Percentiles rank a stretch among this genome's conserved stretches.
These are phyloP conservation scores for Aspergillus awamori DNA, from an alignment of 2,329 filamentous ascomycete genomes.

Conservation along the genomic window DNA sequence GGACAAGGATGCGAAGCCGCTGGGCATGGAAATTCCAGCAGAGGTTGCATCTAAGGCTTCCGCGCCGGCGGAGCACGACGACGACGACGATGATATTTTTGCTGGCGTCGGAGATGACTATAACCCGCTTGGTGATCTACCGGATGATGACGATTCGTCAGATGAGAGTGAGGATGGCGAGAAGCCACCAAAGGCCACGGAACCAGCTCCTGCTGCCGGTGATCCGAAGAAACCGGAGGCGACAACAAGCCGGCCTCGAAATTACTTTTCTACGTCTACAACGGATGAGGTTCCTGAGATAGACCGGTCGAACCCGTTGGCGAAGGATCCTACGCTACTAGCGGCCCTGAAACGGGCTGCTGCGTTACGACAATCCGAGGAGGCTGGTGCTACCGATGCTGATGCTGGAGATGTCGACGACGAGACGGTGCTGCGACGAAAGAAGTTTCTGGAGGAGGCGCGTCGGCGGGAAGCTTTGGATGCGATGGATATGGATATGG, in stretches of 20 bases:
- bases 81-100: slow-evolving; percentile 66
- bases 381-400: slow-evolving; percentile 36
- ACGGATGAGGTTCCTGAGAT: slow-evolving; percentile 56
- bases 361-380: slow-evolving; percentile 53
- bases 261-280: slow-evolving; percentile 48
- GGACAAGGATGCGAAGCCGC: slow-evolving; percentile 50
- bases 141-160: slow-evolving; percentile 50
- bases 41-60: slow-evolving; percentile 42
- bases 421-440: slow-evolving; percentile 68
- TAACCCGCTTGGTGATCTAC: slow-evolving; percentile 59
- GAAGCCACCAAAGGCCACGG: slow-evolving; percentile 8
- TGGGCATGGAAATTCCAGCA: slow-evolving; percentile 55
- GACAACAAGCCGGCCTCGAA: slow-evolving; percentile 44
- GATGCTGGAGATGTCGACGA: slow-evolving; percentile 54
- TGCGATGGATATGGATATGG: slow-evolving; percentile 88
- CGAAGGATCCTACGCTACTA: slow-evolving; percentile 75
- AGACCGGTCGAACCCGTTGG: slow-evolving; percentile 46
- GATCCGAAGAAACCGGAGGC: slow-evolving; percentile 17
- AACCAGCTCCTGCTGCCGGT: slow-evolving; percentile 10
- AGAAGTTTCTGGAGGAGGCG: slow-evolving; percentile 70
- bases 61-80: slow-evolving; percentile 40
- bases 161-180: slow-evolving; percentile 39
- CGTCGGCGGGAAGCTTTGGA: slow-evolving; percentile 68
- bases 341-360: slow-evolving; percentile 86
- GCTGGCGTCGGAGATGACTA: slow-evolving; percentile 62